phyloP scores from a whole-genome alignment of 345 rosid species.

The Populus euphratica region DNA sequence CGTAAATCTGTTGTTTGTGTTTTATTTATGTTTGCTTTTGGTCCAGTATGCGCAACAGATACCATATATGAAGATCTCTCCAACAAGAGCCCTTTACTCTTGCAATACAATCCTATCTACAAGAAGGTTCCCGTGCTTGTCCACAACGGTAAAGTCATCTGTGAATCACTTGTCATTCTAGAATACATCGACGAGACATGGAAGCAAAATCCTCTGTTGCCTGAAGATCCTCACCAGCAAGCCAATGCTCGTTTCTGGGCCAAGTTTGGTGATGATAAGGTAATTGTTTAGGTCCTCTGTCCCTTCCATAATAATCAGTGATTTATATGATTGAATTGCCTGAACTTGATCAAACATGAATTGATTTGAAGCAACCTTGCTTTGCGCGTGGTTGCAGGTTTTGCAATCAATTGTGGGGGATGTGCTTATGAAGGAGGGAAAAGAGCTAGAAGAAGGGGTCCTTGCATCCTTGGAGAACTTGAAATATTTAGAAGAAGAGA shows the following conservation, averaged over 20 bases:
- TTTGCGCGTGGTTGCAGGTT: neutral
- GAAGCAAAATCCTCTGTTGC: slow-evolving; percentile 8
- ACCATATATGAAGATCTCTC: neutral
- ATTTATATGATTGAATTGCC: neutral
- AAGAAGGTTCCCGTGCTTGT: slow-evolving; percentile 7
- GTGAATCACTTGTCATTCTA: slow-evolving; percentile 5
- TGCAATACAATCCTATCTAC: neutral
- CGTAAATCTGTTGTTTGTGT: no score
- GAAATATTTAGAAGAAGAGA: slow-evolving; percentile 6
- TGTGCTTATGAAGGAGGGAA: neutral
- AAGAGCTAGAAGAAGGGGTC: slow-evolving; percentile 9
- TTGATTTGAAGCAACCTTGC: no score
- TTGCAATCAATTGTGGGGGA: neutral
- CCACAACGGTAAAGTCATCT: neutral
- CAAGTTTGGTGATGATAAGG: slow-evolving; percentile 8
- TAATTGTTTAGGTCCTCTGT: neutral
- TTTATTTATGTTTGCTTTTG: no score
- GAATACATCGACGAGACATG: slow-evolving; percentile 12
- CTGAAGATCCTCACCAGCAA: neutral
- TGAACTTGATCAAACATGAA: no score
- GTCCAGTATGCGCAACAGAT: neutral
- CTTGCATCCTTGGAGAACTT: neutral
- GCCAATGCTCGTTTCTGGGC: slow-evolving; percentile 5
- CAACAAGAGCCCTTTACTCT: neutral
- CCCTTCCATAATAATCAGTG: neutral